A percentile compares a stretch with the other conserved stretches of the same genome.
These are phyloP conservation scores for Tolypocladium inflatum DNA, from an alignment of 2,329 filamentous ascomycete genomes.

Conservation along the genomic window DNA sequence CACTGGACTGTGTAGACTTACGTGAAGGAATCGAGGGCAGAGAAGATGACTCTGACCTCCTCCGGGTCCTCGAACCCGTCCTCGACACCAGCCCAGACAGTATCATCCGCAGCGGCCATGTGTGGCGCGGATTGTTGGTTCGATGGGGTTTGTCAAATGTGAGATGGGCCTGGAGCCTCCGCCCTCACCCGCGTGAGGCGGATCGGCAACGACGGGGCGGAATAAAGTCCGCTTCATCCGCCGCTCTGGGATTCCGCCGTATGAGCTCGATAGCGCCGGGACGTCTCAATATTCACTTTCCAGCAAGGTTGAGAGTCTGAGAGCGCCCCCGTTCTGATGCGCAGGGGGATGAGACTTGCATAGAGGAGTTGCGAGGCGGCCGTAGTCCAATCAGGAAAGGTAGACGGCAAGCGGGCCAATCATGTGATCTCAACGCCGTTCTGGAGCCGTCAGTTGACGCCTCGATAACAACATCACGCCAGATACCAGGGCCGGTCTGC, in stretches of 20 bases:
- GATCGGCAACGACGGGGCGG: not conserved
- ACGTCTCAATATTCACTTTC: not conserved
- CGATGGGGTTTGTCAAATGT: slow-evolving; percentile 1
- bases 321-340: not conserved
- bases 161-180: not conserved
- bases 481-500: too few species aligned
- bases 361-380: not conserved
- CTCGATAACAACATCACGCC: not conserved
- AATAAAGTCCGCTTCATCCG: not conserved
- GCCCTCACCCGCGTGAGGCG: not conserved
- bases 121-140: not conserved
- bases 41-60: slow-evolving; percentile 70
- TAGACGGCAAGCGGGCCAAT: slow-evolving; percentile 3
- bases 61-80: slow-evolving; percentile 65
- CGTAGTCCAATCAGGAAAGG: slow-evolving; percentile 1
- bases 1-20: slow-evolving; percentile 35
- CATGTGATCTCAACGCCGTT: slow-evolving; percentile 5
- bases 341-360: not conserved
- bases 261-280: not conserved
- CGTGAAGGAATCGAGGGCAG: slow-evolving; percentile 82
- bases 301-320: not conserved
- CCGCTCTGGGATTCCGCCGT: not conserved
- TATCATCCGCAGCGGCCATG: slow-evolving; percentile 20
- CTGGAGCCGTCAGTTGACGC: not conserved
- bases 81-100: slow-evolving; percentile 51